Evolutionary conservation across 805 yeast genomes (phyloP).

Genomic region (Pichia heedii): DNA sequence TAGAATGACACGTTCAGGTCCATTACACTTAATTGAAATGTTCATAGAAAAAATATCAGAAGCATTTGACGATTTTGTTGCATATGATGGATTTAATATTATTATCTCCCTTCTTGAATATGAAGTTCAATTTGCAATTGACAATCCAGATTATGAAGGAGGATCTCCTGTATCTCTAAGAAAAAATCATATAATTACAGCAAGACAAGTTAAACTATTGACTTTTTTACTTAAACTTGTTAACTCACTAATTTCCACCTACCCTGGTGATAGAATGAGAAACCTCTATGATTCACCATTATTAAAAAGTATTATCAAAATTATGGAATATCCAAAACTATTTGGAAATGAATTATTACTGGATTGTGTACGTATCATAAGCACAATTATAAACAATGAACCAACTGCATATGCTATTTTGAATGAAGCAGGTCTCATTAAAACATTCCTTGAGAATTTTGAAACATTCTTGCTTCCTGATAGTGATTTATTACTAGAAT

Average conservation of each 20-base stretch:
- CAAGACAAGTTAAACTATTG: slow-evolving; percentile 52
- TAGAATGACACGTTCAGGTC: slow-evolving; percentile 53
- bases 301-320: slow-evolving; percentile 48
- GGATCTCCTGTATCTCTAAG: slow-evolving; percentile 48
- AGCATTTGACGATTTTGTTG: slow-evolving; percentile 53
- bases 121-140: slow-evolving; percentile 58
- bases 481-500: slow-evolving; percentile 45
- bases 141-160: slow-evolving; percentile 44
- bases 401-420: slow-evolving; percentile 81
- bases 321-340: slow-evolving; percentile 44
- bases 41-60: slow-evolving; percentile 38
- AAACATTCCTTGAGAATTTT: slow-evolving; percentile 52
- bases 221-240: slow-evolving; percentile 56
- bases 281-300: slow-evolving; percentile 80
- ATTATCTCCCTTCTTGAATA: slow-evolving; percentile 51
- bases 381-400: slow-evolving; percentile 74
- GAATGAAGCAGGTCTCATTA: slow-evolving; percentile 68
- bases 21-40: slow-evolving; percentile 46
- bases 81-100: slow-evolving; percentile 53
- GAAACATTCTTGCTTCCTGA: slow-evolving; percentile 46
- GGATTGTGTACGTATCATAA: slow-evolving; percentile 52
- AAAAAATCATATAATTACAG: slow-evolving; percentile 42
- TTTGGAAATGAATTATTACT: slow-evolving; percentile 65
- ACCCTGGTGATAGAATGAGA: slow-evolving; percentile 76
- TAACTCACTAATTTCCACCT: slow-evolving; percentile 54